Conservation (phyloP, 495 filamentous ascomycete species). For the Neurospora sp. region DNA sequence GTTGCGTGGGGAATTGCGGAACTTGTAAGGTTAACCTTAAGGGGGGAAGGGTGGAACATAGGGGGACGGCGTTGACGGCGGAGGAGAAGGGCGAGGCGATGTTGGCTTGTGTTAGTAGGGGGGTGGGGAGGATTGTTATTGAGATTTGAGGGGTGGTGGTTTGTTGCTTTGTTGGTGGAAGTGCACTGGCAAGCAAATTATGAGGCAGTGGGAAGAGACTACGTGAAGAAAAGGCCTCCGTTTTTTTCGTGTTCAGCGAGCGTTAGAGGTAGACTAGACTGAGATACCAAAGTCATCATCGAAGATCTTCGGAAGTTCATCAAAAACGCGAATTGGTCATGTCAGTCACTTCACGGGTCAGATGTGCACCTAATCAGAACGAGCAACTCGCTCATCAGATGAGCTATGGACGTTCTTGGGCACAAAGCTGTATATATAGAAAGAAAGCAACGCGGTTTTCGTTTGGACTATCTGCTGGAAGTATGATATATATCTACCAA, state of each 20-base stretch:
- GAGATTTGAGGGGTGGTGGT: slow-evolving; percentile 31
- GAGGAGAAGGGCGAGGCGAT: slow-evolving; percentile 35
- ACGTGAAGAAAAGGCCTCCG: too few species aligned
- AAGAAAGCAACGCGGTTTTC: neutral
- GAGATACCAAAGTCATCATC: neutral
- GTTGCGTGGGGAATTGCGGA: slow-evolving; percentile 50
- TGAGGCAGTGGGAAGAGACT: neutral
- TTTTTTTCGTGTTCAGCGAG: neutral
- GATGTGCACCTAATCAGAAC: neutral
- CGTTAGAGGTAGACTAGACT: neutral
- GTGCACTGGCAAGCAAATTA: neutral
- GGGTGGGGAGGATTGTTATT: slow-evolving; percentile 34
- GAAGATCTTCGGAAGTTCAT: neutral
- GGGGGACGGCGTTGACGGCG: slow-evolving; percentile 37
- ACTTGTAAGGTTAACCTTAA: slow-evolving; percentile 43
- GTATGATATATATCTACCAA: neutral
- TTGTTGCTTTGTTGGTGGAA: too few species aligned
- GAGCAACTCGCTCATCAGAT: neutral
- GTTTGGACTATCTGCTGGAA: neutral
- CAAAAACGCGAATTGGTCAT: neutral
- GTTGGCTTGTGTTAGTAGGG: slow-evolving; percentile 40
- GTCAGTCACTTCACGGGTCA: neutral
- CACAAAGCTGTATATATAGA: neutral
- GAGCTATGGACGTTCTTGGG: rapidly evolving
- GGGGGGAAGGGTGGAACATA: slow-evolving; percentile 42